phyloP scores from a whole-genome alignment of 495 filamentous ascomycete genomes.

The Penicillium turbatum region DNA sequence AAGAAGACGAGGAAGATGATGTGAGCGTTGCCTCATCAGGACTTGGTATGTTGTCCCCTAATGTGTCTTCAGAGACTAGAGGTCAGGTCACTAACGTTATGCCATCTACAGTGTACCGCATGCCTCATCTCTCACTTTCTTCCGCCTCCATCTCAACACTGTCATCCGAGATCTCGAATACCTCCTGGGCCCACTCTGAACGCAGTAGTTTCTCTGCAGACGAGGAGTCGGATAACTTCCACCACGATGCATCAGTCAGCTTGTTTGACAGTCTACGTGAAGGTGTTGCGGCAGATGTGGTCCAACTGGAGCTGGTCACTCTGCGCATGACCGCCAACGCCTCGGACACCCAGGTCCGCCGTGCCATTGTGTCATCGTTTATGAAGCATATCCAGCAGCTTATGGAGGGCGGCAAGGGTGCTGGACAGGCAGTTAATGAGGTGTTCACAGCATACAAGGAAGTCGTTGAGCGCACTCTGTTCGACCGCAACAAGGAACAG shows the following conservation, averaged over 20 bases:
- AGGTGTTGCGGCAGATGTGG: constrained; percentile 72
- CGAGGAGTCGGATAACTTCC: constrained; percentile 65
- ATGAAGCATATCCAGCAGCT: constrained; percentile 75
- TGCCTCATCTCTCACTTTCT: constrained; percentile 64
- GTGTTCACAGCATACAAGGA: constrained; percentile 54
- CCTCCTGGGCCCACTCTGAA: constrained; percentile 49
- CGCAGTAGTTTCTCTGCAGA: constrained; percentile 56
- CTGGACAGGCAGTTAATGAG: constrained; percentile 61
- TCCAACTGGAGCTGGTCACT: constrained; percentile 84
- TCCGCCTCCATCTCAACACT: constrained; percentile 74
- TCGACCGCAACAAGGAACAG: constrained; percentile 52
- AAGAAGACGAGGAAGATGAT: constrained; percentile 40
- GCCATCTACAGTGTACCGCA: constrained; percentile 59
- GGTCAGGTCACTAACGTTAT: constrained; percentile 19
- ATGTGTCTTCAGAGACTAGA: neutral
- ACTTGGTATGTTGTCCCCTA: constrained; percentile 39
- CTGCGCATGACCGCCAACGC: constrained; percentile 86
- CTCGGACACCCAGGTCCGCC: constrained; percentile 79
- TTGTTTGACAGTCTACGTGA: constrained; percentile 77
- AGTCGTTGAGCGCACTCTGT: constrained; percentile 55
- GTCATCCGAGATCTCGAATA: constrained; percentile 47
- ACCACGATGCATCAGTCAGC: constrained; percentile 79
- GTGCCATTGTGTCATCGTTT: constrained; percentile 79
- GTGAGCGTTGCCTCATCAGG: constrained; percentile 47
- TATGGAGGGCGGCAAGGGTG: constrained; percentile 53